Evolutionary conservation across 768 basidiomycete species (phyloP), one percentile per base, ranked within the genome.

Genomic region (Naganishia vishniacii): DNA sequence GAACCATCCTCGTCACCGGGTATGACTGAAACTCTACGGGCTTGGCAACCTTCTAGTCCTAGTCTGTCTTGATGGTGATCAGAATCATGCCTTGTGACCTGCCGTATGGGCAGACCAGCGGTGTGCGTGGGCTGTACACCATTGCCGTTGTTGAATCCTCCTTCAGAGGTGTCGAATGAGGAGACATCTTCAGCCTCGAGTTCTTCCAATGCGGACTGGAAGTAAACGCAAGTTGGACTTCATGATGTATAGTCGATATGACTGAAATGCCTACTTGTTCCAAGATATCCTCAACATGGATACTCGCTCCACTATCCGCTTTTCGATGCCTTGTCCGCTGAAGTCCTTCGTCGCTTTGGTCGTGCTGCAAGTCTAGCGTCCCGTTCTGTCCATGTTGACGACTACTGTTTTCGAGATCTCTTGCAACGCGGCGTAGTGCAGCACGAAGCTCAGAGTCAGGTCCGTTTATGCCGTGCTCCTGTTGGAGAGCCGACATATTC

Each of bases 201-300:
- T 5, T 7, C 31, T 29, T 61, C 45, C 26, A 44, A 61, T 61
- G 31, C 59, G 26, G 44, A 15, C 59, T 61, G 23, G 4, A 44
- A 9, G 23, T 44, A 11, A 11, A 13, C 8, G 32, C 13, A 12
- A n/a, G 4, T 28, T 47, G 16, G 23, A 26, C 25, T 15, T 20
- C 13, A 23, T 4, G 25, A 46, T 11, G 26, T 32, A 4, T 28
- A 1, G 25, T 25, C 3, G 28, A 18, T n/a, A 40, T 7, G 9
- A 3, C 16, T 1, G 28, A 29, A 9, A 1, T 5, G 13, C 46
- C 40, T 26, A 48, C 61, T 37, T 56, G 53, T 37, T 62, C 47
- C 47, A 62, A 25, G 37, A 41, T 41, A 49, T 34, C 62, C 26
- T 53, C 48, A 28, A 63, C 41, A 12, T 63, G 37, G 9, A 62